phyloP scores from a whole-genome alignment of 73 alveolate species.

The Loxodes magnus region DNA sequence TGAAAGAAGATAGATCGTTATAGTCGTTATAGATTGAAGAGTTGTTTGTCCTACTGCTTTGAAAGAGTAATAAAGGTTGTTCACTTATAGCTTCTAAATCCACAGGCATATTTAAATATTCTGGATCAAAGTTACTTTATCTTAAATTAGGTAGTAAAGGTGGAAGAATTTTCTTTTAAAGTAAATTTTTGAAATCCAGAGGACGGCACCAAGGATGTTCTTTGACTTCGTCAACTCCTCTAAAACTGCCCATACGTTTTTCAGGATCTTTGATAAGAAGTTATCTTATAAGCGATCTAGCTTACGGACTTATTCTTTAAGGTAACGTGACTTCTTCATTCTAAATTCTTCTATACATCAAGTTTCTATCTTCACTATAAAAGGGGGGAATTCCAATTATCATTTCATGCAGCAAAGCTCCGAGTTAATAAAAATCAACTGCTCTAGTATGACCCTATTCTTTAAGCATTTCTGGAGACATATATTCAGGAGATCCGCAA shows the following conservation, averaged over 20 bases:
- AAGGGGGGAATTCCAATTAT: constrained; percentile 85
- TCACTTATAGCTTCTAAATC: too few species aligned
- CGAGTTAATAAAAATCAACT: constrained; percentile 90
- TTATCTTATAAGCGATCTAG: neutral
- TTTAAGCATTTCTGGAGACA: constrained; percentile 85
- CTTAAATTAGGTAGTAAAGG: constrained; percentile 8
- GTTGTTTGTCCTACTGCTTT: too few species aligned
- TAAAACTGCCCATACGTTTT: constrained; percentile 46
- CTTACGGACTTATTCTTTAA: constrained; percentile 47
- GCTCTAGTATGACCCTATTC: constrained; percentile 83
- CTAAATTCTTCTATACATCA: constrained; percentile 76
- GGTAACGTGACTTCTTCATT: constrained; percentile 78
- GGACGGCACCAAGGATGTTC: constrained; percentile 38
- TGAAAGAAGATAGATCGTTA: too few species aligned
- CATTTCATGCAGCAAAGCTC: constrained; percentile 89
- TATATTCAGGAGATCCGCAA: constrained; percentile 84
- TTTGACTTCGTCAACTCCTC: constrained; percentile 52
- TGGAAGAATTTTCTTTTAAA: constrained; percentile 5
- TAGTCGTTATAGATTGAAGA: too few species aligned
- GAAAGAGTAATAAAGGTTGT: too few species aligned
- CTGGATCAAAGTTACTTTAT: constrained; percentile 7
- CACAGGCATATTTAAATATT: constrained; percentile 2
- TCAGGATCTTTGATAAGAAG: neutral
- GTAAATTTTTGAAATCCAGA: constrained; percentile 10
- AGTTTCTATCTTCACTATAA: constrained; percentile 66